Percentiles rank a stretch among this genome's conserved stretches.
These are phyloP conservation scores for Pythium angustatum DNA, from an alignment of 352 stramenopile genomes.

Conservation along the genomic window DNA sequence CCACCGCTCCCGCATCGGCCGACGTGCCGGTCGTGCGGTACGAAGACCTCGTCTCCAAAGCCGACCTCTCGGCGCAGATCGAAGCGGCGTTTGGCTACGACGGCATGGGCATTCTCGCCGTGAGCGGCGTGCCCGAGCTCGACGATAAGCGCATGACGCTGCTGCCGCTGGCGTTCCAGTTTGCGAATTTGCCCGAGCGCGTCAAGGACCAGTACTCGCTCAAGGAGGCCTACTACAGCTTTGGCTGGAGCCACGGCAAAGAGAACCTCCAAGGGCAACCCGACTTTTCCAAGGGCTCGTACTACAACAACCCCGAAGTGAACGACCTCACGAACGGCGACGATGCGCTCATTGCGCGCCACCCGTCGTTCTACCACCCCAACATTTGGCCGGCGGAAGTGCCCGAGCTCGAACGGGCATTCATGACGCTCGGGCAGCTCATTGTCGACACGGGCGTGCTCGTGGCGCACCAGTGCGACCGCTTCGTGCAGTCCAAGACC, in stretches of 20 bases:
- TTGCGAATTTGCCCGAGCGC: constrained; percentile 75
- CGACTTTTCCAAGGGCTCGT: constrained; percentile 94
- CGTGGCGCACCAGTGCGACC: constrained; percentile 92
- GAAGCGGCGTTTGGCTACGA: constrained; percentile 88
- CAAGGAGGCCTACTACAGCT: constrained; percentile 90
- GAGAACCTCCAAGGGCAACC: constrained; percentile 93
- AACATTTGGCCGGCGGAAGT: constrained; percentile 90
- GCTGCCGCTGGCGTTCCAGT: constrained; percentile 85
- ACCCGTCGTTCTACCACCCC: constrained; percentile 91
- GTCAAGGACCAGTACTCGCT: constrained; percentile 87
- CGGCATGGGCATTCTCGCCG: constrained; percentile 89
- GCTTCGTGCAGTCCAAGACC: constrained; percentile 77
- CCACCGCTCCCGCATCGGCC: constrained; percentile 3
- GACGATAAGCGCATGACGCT: constrained; percentile 66
- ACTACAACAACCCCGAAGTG: constrained; percentile 96
- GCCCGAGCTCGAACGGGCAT: constrained; percentile 80
- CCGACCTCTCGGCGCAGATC: constrained; percentile 51
- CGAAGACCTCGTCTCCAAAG: constrained; percentile 46
- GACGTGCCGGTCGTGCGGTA: constrained; percentile 73
- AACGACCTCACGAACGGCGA: constrained; percentile 84
- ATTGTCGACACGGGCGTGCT: constrained; percentile 92
- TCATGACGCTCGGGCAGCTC: constrained; percentile 91
- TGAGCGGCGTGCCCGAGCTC: constrained; percentile 86
- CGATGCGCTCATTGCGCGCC: constrained; percentile 71
- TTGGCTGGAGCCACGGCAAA: constrained; percentile 96